Evolutionary conservation across 1,284 basidiomycete species (phyloP).

Genomic region (Ustilago bromivora): DNA sequence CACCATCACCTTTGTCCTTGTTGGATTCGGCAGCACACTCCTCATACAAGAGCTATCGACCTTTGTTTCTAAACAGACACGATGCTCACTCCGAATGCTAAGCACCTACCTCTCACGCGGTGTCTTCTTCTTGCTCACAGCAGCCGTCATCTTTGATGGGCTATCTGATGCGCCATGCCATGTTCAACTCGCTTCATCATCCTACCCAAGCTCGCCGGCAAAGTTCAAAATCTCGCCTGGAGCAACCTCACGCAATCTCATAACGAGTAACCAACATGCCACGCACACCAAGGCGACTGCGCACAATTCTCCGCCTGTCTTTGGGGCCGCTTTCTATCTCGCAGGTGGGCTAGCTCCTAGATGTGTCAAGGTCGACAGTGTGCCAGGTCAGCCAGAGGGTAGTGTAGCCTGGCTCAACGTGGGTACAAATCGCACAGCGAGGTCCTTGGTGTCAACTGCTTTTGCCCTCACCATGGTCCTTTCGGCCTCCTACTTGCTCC

Average conservation of each 20-base stretch:
- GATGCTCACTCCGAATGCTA: background rate
- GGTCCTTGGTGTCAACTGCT: background rate
- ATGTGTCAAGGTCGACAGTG: slow-evolving; percentile 7
- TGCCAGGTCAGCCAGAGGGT: background rate
- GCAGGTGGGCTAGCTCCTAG: slow-evolving; percentile 22
- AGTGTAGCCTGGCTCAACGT: slow-evolving; percentile 23
- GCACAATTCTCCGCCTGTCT: background rate
- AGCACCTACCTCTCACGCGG: slow-evolving; percentile 9
- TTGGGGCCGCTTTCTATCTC: slow-evolving; percentile 30
- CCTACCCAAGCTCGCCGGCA: slow-evolving; percentile 9
- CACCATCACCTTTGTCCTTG: slow-evolving; percentile 11
- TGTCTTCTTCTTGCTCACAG: slow-evolving; percentile 7
- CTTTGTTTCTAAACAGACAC: background rate
- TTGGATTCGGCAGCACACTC: background rate
- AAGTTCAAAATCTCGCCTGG: slow-evolving; percentile 17
- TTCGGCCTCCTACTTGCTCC: slow-evolving; percentile 7
- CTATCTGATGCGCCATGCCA: slow-evolving; percentile 16
- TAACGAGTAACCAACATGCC: background rate
- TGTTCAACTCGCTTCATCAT: background rate
- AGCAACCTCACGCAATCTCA: background rate
- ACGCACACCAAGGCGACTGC: background rate
- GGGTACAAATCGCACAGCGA: background rate
- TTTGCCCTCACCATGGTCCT: slow-evolving; percentile 1
- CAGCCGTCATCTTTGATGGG: slow-evolving; percentile 19
- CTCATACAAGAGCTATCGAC: slow-evolving; percentile 12